Evolutionary conservation across 164 flowering plant species (phyloP).

Genomic region (Magnolia changhungtana): DNA sequence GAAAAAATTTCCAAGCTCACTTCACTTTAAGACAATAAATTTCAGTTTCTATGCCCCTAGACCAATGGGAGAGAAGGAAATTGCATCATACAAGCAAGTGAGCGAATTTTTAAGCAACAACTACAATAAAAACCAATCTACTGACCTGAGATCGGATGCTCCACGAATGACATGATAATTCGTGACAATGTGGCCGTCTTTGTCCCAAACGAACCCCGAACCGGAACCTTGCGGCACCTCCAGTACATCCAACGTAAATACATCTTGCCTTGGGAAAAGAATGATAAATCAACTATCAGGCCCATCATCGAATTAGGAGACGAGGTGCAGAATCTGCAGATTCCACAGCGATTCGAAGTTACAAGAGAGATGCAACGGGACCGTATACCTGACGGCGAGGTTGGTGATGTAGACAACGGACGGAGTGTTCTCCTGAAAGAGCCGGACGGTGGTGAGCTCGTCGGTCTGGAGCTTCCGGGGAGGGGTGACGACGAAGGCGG

Average conservation of each 20-base stretch:
- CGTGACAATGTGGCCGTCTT: conserved; percentile 80
- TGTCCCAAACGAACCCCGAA: conserved; percentile 96
- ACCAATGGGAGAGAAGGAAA: too few species aligned
- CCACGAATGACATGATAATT: conserved; percentile 98
- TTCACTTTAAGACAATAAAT: too few species aligned
- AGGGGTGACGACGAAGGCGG: conserved; percentile 69
- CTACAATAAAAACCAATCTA: not conserved
- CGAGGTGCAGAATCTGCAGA: too few species aligned
- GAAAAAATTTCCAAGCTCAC: too few species aligned
- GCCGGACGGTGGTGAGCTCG: conserved; percentile 91
- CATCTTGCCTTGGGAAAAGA: conserved; percentile 74
- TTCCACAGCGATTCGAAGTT: too few species aligned
- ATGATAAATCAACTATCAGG: not conserved
- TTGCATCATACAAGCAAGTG: too few species aligned
- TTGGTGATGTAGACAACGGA: conserved; percentile 98
- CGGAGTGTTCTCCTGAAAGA: conserved; percentile 91
- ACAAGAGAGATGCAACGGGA: too few species aligned
- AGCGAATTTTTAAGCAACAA: too few species aligned
- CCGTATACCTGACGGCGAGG: conserved; percentile 65
- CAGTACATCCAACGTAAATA: conserved; percentile 85
- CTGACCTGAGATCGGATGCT: conserved; percentile 97
- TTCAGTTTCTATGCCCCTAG: too few species aligned
- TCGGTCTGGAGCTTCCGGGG: conserved; percentile 84
- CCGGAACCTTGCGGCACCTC: conserved; percentile 99
- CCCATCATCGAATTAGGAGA: too few species aligned